phyloP scores from a whole-genome alignment of 495 filamentous ascomycete species.

The Halenospora varia region DNA sequence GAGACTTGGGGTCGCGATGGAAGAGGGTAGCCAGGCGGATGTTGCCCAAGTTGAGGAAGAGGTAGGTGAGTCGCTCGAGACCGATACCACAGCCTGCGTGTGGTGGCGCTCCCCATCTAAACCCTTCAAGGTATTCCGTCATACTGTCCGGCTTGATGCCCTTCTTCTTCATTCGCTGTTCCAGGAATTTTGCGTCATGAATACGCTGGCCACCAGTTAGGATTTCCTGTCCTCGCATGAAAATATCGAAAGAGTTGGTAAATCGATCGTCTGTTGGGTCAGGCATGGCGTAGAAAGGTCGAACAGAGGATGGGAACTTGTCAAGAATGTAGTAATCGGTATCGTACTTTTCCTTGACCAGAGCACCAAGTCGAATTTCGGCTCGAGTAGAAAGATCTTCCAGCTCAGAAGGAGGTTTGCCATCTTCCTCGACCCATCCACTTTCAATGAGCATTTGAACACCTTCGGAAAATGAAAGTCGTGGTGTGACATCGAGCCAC shows the following conservation, averaged over 20 bases:
- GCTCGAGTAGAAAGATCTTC: constrained; percentile 83
- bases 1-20: constrained; percentile 76
- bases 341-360: constrained; percentile 80
- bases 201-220: constrained; percentile 90
- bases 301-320: constrained; percentile 80
- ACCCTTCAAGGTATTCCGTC: constrained; percentile 85
- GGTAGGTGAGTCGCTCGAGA: constrained; percentile 80
- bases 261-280: constrained; percentile 65
- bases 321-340: constrained; percentile 95
- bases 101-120: constrained; percentile 83
- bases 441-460: constrained; percentile 77
- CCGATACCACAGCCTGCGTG: constrained; percentile 91
- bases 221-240: constrained; percentile 91
- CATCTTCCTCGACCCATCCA: constrained; percentile 73
- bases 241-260: constrained; percentile 95
- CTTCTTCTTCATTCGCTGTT: constrained; percentile 67
- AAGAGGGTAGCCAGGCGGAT: constrained; percentile 83
- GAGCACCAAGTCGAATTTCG: constrained; percentile 77
- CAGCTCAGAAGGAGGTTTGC: constrained; percentile 57
- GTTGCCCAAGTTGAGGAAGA: constrained; percentile 79
- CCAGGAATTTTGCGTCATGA: constrained; percentile 71
- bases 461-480: constrained; percentile 76
- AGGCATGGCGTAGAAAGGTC: constrained; percentile 94
- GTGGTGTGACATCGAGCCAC: constrained; percentile 78
- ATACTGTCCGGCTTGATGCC: constrained; percentile 73